phyloP scores from a whole-genome alignment of 148 eudicot genomes.

The Rhododendron ferrugineum region DNA sequence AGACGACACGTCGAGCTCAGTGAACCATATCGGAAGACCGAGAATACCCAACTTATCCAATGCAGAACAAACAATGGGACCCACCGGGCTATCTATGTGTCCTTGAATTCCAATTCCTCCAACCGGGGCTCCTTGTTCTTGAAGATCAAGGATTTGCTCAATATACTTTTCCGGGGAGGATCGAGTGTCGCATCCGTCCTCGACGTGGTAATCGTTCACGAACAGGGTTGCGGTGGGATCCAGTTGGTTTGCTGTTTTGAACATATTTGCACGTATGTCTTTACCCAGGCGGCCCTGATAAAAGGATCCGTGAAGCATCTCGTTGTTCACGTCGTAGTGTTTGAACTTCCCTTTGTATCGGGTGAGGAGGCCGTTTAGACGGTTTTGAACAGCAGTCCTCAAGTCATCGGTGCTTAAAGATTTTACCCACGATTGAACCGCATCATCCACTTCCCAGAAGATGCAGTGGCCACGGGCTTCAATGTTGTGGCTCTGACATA shows the following conservation, averaged over 20 bases:
- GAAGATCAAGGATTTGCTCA: slow-evolving; percentile 57
- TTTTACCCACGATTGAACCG: slow-evolving; percentile 65
- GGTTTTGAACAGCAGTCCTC: slow-evolving; percentile 59
- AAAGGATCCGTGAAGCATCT: slow-evolving; percentile 92
- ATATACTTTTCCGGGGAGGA: slow-evolving; percentile 85
- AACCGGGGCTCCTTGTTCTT: slow-evolving; percentile 82
- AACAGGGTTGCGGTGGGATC: slow-evolving; percentile 66
- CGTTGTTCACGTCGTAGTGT: slow-evolving; percentile 95
- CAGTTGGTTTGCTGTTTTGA: slow-evolving; percentile 68
- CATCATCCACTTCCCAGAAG: slow-evolving; percentile 80
- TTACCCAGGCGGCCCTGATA: slow-evolving; percentile 67
- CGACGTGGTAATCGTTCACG: slow-evolving; percentile 87
- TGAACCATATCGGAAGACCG: slow-evolving; percentile 94
- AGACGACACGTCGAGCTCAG: slow-evolving; percentile 89
- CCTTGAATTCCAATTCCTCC: slow-evolving; percentile 94
- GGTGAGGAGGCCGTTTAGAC: slow-evolving; percentile 62
- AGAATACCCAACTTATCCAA: slow-evolving; percentile 72
- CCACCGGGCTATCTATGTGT: slow-evolving; percentile 80
- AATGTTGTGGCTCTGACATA: slow-evolving; percentile 57
- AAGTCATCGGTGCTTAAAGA: slow-evolving; percentile 47
- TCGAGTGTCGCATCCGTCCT: slow-evolving; percentile 64
- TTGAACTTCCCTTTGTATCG: slow-evolving; percentile 87
- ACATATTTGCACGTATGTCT: slow-evolving; percentile 69
- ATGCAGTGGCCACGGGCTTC: slow-evolving; percentile 83
- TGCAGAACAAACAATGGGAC: slow-evolving; percentile 71